Percentiles rank a stretch among this genome's conserved stretches.
Evolutionary conservation across 306 rosid species (phyloP).

Genomic region (Argentina anserina): DNA sequence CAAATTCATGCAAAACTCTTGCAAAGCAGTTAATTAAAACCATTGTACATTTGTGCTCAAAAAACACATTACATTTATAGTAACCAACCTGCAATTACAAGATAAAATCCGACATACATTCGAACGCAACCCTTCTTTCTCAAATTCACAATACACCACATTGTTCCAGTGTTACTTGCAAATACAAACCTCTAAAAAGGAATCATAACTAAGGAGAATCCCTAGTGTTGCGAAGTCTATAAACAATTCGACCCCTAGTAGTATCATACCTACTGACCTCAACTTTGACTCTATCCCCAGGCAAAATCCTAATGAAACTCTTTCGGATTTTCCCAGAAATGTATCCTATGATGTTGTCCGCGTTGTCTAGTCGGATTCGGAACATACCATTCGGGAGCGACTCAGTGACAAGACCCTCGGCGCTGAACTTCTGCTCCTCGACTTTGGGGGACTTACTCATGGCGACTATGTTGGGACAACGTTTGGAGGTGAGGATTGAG

Average conservation of each 20-base stretch:
- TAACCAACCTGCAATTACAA: not conserved
- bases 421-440: conserved; percentile 47
- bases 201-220: conserved; percentile 27
- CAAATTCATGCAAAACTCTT: not conserved
- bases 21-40: not conserved
- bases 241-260: conserved; percentile 43
- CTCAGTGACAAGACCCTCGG: conserved; percentile 43
- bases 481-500: conserved; percentile 5
- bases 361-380: conserved; percentile 44
- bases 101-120: not conserved
- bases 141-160: not conserved
- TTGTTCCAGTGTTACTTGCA: not conserved
- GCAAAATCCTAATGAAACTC: conserved; percentile 48
- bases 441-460: conserved; percentile 32
- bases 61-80: not conserved
- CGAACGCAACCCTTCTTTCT: not conserved
- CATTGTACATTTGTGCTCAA: not conserved
- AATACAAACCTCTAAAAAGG: not conserved
- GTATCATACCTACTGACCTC: conserved; percentile 58
- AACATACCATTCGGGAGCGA: conserved; percentile 59
- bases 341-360: conserved; percentile 49
- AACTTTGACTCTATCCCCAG: conserved; percentile 54
- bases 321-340: conserved; percentile 52
- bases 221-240: conserved; percentile 31
- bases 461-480: conserved; percentile 10